A percentile compares a stretch with the other conserved stretches of the same genome.
Evolutionary conservation across 1,284 basidiomycete species (phyloP).

Genomic region (Cryptococcus sp.): DNA sequence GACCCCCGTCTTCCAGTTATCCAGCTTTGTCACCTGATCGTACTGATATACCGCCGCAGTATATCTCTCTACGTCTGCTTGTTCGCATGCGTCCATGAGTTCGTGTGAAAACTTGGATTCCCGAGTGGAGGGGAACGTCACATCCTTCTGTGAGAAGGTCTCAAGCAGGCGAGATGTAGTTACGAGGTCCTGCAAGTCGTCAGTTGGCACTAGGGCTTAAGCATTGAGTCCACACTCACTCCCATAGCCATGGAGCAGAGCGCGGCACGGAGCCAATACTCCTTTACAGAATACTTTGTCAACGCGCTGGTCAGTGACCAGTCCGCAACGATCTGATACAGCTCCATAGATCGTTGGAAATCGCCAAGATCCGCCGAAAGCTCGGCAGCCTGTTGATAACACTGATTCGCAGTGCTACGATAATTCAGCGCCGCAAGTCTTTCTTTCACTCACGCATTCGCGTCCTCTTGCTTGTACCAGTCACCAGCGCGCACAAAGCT

Average conservation of each 20-base stretch:
- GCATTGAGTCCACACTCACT: constrained; percentile 58
- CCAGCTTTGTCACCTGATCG: constrained; percentile 84
- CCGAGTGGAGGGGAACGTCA: constrained; percentile 78
- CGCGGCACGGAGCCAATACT: constrained; percentile 88
- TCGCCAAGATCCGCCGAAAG: constrained; percentile 87
- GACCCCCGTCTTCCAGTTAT: constrained; percentile 92
- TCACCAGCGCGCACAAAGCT: constrained; percentile 92
- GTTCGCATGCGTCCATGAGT: constrained; percentile 76
- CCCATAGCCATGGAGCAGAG: constrained; percentile 88
- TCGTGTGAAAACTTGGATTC: constrained; percentile 83
- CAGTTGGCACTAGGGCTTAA: background rate
- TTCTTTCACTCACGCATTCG: constrained; percentile 73
- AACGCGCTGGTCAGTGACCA: constrained; percentile 78
- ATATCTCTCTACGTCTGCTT: constrained; percentile 75
- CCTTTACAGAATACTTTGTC: constrained; percentile 98
- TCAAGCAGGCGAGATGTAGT: constrained; percentile 75
- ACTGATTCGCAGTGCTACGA: constrained; percentile 85
- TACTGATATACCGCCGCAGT: constrained; percentile 72
- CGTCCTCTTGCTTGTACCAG: constrained; percentile 97
- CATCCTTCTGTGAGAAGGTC: constrained; percentile 71
- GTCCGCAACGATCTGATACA: constrained; percentile 87
- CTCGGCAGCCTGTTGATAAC: constrained; percentile 95
- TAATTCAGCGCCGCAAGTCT: background rate
- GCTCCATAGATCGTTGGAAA: constrained; percentile 79
- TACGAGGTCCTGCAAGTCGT: constrained; percentile 70